phyloP scores from a whole-genome alignment of 2,329 filamentous ascomycete genomes.

The Penicillium sp. region DNA sequence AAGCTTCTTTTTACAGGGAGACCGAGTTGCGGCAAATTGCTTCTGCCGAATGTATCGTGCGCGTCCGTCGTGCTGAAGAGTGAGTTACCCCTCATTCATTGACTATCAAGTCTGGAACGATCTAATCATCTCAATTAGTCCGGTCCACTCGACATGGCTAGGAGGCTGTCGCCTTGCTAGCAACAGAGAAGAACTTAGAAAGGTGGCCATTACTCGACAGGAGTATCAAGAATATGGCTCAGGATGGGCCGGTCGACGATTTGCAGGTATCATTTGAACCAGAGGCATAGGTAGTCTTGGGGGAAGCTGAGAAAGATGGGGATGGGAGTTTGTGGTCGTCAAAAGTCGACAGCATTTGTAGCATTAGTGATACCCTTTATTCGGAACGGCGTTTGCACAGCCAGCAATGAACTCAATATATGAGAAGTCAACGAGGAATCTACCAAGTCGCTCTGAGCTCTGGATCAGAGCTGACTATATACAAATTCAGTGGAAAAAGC shows the following conservation, averaged over 20 bases:
- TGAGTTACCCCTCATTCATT: slow-evolving; percentile 31
- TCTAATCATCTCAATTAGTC: slow-evolving; percentile 41
- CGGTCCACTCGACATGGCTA: slow-evolving; percentile 79
- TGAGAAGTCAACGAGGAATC: too few species aligned
- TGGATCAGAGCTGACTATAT: too few species aligned
- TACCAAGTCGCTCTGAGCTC: too few species aligned
- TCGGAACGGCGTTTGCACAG: slow-evolving; percentile 9
- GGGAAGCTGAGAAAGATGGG: slow-evolving; percentile 1
- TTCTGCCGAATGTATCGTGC: slow-evolving; percentile 74
- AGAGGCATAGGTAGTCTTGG: slow-evolving; percentile 6
- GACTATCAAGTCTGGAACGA: not conserved
- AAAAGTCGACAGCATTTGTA: slow-evolving; percentile 9
- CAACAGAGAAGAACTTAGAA: slow-evolving; percentile 64
- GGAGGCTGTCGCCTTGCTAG: slow-evolving; percentile 78
- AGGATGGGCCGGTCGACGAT: slow-evolving; percentile 72
- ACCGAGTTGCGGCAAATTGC: slow-evolving; percentile 70
- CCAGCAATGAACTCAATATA: not conserved
- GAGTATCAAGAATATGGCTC: slow-evolving; percentile 89
- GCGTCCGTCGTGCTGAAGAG: slow-evolving; percentile 69
- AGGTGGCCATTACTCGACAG: slow-evolving; percentile 75
- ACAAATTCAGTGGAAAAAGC: too few species aligned
- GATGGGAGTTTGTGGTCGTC: slow-evolving; percentile 5
- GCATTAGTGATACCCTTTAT: slow-evolving; percentile 29
- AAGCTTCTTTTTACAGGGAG: slow-evolving; percentile 42
- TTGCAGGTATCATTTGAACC: slow-evolving; percentile 47